phyloP scores from a whole-genome alignment of 768 basidiomycete genomes.

The Lentinula boryana region DNA sequence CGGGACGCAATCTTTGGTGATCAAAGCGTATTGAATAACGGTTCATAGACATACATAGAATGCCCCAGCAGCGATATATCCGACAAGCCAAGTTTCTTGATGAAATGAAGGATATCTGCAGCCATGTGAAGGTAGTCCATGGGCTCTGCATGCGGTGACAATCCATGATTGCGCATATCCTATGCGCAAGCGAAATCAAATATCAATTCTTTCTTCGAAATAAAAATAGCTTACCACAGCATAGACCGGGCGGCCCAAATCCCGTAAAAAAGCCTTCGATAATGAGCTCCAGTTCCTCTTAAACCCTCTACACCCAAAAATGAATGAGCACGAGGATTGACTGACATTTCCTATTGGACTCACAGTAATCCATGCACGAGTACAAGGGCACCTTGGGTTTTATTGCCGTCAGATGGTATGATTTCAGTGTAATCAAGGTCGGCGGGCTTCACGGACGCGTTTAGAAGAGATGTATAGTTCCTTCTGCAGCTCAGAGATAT shows the following conservation, averaged over 20 bases:
- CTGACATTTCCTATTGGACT: slow-evolving; percentile 14
- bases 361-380: slow-evolving; percentile 65
- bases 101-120: slow-evolving; percentile 66
- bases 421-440: slow-evolving; percentile 13
- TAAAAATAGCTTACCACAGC: slow-evolving; percentile 43
- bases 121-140: slow-evolving; percentile 83
- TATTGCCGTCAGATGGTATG: slow-evolving; percentile 17
- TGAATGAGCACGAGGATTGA: not conserved
- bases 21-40: not conserved
- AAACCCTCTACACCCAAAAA: slow-evolving; percentile 50
- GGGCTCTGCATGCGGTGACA: slow-evolving; percentile 66
- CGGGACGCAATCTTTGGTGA: slow-evolving; percentile 3
- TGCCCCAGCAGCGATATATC: slow-evolving; percentile 79
- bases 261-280: slow-evolving; percentile 65
- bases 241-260: slow-evolving; percentile 68
- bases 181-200: slow-evolving; percentile 18
- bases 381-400: slow-evolving; percentile 37
- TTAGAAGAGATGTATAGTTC: not conserved
- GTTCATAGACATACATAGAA: slow-evolving; percentile 62
- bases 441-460: slow-evolving; percentile 2
- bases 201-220: not conserved
- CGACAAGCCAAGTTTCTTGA: slow-evolving; percentile 43
- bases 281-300: slow-evolving; percentile 88
- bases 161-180: slow-evolving; percentile 88
- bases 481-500: not conserved